phyloP scores from a whole-genome alignment of 768 basidiomycete species.

The Suillus ampliporus region DNA sequence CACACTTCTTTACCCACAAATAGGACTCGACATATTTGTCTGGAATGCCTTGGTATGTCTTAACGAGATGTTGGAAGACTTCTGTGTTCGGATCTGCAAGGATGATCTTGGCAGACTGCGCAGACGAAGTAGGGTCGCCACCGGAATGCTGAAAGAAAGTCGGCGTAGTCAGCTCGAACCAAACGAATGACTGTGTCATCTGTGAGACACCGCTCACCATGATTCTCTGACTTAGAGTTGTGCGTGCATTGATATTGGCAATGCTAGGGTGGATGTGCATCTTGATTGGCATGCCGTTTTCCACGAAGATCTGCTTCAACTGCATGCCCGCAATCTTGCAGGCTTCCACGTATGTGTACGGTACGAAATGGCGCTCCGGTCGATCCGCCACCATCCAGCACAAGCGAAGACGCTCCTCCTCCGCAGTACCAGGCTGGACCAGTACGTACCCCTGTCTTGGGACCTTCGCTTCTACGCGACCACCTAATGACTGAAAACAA shows the following conservation, averaged over 20 bases:
- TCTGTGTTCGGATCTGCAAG: slow-evolving; percentile 83
- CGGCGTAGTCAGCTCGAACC: background rate
- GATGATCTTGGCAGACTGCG: slow-evolving; percentile 75
- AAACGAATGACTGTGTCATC: slow-evolving; percentile 8
- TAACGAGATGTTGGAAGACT: slow-evolving; percentile 74
- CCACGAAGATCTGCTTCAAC: slow-evolving; percentile 76
- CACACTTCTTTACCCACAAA: slow-evolving; percentile 84
- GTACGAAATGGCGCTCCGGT: slow-evolving; percentile 79
- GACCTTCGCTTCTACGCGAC: slow-evolving; percentile 78
- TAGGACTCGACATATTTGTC: slow-evolving; percentile 83
- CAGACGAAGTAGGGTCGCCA: slow-evolving; percentile 73
- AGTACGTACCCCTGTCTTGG: slow-evolving; percentile 79
- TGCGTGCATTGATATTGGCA: slow-evolving; percentile 75
- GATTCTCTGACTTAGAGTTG: slow-evolving; percentile 69
- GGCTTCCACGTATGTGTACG: slow-evolving; percentile 83
- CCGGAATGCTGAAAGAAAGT: slow-evolving; percentile 67
- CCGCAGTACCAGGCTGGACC: slow-evolving; percentile 67
- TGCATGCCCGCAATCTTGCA: slow-evolving; percentile 80
- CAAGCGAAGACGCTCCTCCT: slow-evolving; percentile 75
- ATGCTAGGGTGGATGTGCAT: slow-evolving; percentile 87
- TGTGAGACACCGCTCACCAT: slow-evolving; percentile 50
- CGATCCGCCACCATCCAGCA: slow-evolving; percentile 75
- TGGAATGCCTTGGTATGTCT: slow-evolving; percentile 68
- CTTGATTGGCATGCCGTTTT: slow-evolving; percentile 64
- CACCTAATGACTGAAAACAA: slow-evolving; percentile 65